Evolutionary conservation across 192 early-diverging fungal genomes (phyloP), one percentile per base, ranked within the genome.

Genomic region (Coemansia guatemalensis): DNA sequence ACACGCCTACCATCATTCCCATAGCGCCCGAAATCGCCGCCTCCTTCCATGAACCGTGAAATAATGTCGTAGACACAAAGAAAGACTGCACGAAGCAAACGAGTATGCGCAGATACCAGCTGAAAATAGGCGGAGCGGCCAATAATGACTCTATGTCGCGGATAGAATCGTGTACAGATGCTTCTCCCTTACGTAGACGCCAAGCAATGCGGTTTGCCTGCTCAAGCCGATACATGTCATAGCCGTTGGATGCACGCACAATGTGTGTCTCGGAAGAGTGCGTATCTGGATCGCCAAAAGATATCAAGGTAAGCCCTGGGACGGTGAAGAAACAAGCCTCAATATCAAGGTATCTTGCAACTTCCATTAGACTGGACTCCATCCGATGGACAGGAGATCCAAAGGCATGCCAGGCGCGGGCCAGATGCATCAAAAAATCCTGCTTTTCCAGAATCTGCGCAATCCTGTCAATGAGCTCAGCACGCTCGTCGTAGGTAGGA

Each of bases 241-340:
- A 81, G 1, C 81, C 75, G 3, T 85, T 81, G 21, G 79, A 55
- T 12, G 80, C 74, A 7, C 85, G 73, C 26, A 90, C 79, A 62
- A 90, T 82, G 65, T 88, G 88, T 1, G 88, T 90, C 56, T 90
- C 88, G 20, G 86, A 86, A 1, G 87, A 87, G 49, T 90, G 88
- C 18, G 85, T 88, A 32, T 83, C 82, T 1, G 81, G 82, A 60
- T 90, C 88, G 33, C 85, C 76, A 57, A 90, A 90, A 12, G 83
- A 81, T 7, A 88, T 69, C 1, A 90, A 74, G 70, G 88, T 87
- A 39, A 88, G 67, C 12, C 86, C 85, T 39, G 88, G 88, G 17
- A 88, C 51, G 41, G 86, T 87, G 9, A 87, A 77, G 41, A 85
- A 88, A 48, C 84, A 84, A 2, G 85, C 69, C 18, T 89, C 84